These are phyloP conservation scores for Dictyostelium brefeldianum DNA, from an alignment of 78 protist genomes.

Conservation along the genomic window DNA sequence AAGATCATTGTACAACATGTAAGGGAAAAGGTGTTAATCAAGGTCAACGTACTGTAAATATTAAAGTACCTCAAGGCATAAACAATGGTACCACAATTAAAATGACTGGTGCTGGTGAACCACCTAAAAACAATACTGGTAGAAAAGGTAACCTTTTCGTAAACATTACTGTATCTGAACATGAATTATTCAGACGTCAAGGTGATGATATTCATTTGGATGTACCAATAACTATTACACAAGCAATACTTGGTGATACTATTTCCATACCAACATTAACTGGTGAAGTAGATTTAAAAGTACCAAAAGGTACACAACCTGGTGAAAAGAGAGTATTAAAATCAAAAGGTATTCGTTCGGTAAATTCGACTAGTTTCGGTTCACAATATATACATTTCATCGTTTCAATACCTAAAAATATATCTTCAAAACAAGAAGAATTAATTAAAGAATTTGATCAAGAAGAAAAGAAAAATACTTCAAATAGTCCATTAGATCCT, in stretches of 20 bases:
- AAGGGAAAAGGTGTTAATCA: conserved; percentile 69
- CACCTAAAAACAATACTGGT: conserved; percentile 36
- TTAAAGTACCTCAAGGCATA: conserved; percentile 83
- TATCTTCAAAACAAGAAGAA: conserved; percentile 52
- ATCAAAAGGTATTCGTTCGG: conserved; percentile 81
- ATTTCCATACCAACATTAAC: conserved; percentile 84
- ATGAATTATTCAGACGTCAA: conserved; percentile 79
- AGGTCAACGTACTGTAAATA: conserved; percentile 36
- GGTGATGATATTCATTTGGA: conserved; percentile 88
- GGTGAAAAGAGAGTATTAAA: conserved; percentile 82
- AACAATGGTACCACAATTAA: conserved; percentile 82
- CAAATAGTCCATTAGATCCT: conserved; percentile 60
- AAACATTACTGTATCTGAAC: conserved; percentile 68
- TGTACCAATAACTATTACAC: conserved; percentile 84
- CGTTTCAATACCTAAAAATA: conserved; percentile 86
- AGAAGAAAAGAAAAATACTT: conserved; percentile 50
- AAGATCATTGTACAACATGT: conserved; percentile 66
- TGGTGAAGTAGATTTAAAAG: conserved; percentile 80
- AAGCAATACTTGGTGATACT: conserved; percentile 88
- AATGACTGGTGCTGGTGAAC: conserved; percentile 86
- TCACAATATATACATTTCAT: conserved; percentile 87
- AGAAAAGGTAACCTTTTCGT: conserved; percentile 84
- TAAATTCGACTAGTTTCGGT: conserved; percentile 30
- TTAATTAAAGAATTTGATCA: conserved; percentile 77
- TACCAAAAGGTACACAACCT: conserved; percentile 91